Evolutionary conservation across 441 rosid species (phyloP), one percentile per base, ranked within the genome.

Genomic region (Pelargonium myrrhifolium): DNA sequence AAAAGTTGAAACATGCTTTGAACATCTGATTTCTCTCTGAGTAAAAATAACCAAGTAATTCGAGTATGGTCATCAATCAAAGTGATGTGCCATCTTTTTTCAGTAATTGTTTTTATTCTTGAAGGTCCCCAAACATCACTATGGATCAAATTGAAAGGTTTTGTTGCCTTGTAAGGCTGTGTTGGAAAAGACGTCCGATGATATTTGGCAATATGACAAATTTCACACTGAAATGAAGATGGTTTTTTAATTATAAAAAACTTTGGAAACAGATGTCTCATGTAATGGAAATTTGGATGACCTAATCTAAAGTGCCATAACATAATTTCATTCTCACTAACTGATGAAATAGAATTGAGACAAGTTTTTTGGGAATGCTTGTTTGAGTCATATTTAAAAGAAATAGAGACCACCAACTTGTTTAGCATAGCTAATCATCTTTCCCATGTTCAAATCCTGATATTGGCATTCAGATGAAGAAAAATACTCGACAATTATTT

Each of bases 51-150:
- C 8, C 39, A 6, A 35, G 39, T 35, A 35, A 35, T 5, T 10
- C 62, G 1, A 20, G 62, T 59, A 12, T 59, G 62, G 8, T 59
- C 12, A 59, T 59, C 62, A 18, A 22, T 21, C 21, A 59, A 56
- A 2, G 62, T 18, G 31, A 59, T 0, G 3, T 21, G 21, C 31
- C 62, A 59, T 12, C 26, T 59, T 18, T 7, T 4, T 0, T n/a
- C 37, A 6, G 62, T 6, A 3, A 59, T 20, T 10, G 21, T 59
- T 59, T 59, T 18, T 1, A 59, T 21, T 59, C 37, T 22, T 7
- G 37, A 59, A 6, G 31, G 62, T 12, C 53, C 67, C 49, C 15
- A 64, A 37, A 64, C n/a, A 18, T 64, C 53, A 39, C 53, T 64
- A 37, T 17, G 67, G 20, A 64, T 64, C 8, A 64, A 5, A 9